Evolutionary conservation across 208 protist genomes (phyloP), one percentile per base, ranked within the genome.

Genomic region (Leishmania arabica): DNA sequence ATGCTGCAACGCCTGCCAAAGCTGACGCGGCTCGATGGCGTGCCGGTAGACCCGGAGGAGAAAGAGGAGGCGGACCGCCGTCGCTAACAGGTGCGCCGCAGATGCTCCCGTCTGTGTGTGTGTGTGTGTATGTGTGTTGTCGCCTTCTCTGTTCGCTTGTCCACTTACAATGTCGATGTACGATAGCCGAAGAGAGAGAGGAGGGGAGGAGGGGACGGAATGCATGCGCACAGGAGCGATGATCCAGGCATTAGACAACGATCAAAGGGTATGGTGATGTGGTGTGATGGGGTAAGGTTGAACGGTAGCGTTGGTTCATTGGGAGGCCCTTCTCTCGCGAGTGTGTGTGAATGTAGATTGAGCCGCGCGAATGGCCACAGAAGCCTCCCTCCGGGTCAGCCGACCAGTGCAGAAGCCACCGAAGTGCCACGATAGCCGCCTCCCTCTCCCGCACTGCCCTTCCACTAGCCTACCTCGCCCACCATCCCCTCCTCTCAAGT

Each of bases 41-140:
- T 93, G 51, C 91, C 95, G 2, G 93, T 98, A 21, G 93, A 97
- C 75, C 92, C 93, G 0, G 95, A 97, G 79, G 96, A 98, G 78
- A 94, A 95, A 86, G 96, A 98, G 78, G 95, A 98, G 78, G 95
- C 96, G 1, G 95, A 98, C 66, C 85, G 89, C 19, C 90, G 92
- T 31, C 94, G 94, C 31, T 97, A 92, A 34, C n/a, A 45, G 2
- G 27, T 15, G 69, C 66, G 47, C 69, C n/a, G 7, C 42, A 51
- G 13, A 73, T 31, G 40, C 34, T 6, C 37, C 40, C 21, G 2
- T 73, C 13, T 34, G 69, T 34, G 40, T 27, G 37, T 37, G 37
- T 40, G 37, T 40, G 37, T 40, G 37, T 40, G 51, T 40, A 0
- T 69, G 53, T 68, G 5, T 27, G 5, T 17, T 24, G 34, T 19